Evolutionary conservation across 2,329 filamentous ascomycete species (phyloP), one percentile per base, ranked within the genome.

Genomic region (Verticillium nubilum): DNA sequence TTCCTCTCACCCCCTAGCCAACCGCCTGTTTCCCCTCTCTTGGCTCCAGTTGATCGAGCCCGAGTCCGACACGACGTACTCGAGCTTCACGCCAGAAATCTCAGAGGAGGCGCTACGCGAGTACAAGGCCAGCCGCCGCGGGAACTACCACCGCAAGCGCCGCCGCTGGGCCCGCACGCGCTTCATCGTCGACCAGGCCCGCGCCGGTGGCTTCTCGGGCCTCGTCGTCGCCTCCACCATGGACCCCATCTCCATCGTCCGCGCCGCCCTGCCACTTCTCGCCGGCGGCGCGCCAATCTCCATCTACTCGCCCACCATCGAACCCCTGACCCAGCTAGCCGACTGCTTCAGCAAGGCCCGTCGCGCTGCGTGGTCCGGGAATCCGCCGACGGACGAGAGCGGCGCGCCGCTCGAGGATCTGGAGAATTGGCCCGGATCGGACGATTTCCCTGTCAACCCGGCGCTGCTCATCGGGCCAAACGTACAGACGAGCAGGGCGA

Each of bases 11-110:
- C 94, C 95, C 0, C 85, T 99, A 12, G 84, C 89, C 72, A 88
- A 84, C 17, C 88, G 95, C 70, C 85, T 99, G 57, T 88, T 94
- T 67, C 86, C 89, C 5, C 79, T 98, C 29, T 94, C 91, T 28
- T 99, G 94, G 93, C 84, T 99, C 2, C 94, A 98, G 74, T 85
- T 99, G 5, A 77, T 97, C 17, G 82, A 89, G 26, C 95, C 95
- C 0, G 76, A 84, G 35, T 78, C 86, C 29, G 95, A 98, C 72
- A 81, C 84, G 1, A 85, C 89, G 4, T 97, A 96, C 74, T 74
- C 79, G 31, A 81, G 84, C 27, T 83, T 88, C 58, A 89, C 92
- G 0, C 79, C 85, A 0, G 70, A 76, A 0, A 78, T 88, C 1
- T 67, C 86, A 0, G 78, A 86, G 0, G 83, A 86, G 17, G 81